Base-by-base conservation (phyloP, 1,284 basidiomycete genomes). In the Ustilago curta region DNA sequence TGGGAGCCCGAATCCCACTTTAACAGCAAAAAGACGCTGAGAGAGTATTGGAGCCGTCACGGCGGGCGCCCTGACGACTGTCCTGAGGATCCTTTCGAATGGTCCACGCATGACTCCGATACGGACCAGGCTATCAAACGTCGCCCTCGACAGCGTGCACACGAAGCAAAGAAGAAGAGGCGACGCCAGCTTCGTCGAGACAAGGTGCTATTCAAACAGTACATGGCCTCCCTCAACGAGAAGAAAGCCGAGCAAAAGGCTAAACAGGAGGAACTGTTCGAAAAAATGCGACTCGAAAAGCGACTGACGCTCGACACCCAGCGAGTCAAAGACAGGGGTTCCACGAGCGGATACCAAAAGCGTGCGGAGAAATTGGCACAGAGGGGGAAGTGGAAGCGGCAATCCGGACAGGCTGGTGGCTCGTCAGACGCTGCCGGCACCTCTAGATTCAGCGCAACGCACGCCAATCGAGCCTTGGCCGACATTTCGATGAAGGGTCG, bases 1-100 rank as follows among this genome's bases (percentile, higher is more conserved):
- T 76, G 72, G 72, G 63, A 67, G 54, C 68, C 59, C 0, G 72
- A 76, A 23, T 32, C 18, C 1, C 47, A 67, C n/a, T 71, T 76
- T 47, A 59, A 71, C 32, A 53, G 44, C 40, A 4, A 32, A 2
- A 43, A n/a, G 1, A 76, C 64, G 7, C 44, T 76, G 8, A 25
- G 31, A 4, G 72, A 76, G 11, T 76, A 76, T 37, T 76, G 72
- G 72, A 42, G 48, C 4, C 58, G 68, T 25, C 59, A 67, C 14
- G 72, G 72, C 16, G 72, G 72, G 0, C 59, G 72, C 2, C 72
- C 72, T 16, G 50, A 49, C 2, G 58, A 71, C 39, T 14, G 29
- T 0, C 53, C 53, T 7, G 25, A 42, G 23, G 72, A 70, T 23
- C 8, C 12, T 1, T 39, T 42, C 9, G 43, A 51, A 2, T 54